These are phyloP conservation scores for Botrytis porri DNA, from an alignment of 2,329 filamentous ascomycete genomes.

Conservation along the genomic window DNA sequence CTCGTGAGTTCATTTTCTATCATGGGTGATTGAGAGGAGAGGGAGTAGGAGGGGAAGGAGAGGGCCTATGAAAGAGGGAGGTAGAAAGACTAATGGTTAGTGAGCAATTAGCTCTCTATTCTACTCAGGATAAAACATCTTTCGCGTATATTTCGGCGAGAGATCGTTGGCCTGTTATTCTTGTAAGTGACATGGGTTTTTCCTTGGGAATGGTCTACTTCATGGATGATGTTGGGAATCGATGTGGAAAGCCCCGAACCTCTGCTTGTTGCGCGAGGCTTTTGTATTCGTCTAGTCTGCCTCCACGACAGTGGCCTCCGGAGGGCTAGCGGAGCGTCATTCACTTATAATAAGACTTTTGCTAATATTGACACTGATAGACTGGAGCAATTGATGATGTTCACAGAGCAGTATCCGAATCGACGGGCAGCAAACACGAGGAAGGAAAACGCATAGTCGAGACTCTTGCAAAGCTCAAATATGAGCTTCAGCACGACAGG, in stretches of 20 bases:
- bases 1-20: constrained; percentile 51
- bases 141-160: constrained; percentile 84
- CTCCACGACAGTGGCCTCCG: neutral
- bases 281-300: neutral
- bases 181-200: constrained; percentile 51
- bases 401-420: constrained; percentile 66
- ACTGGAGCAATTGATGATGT: constrained; percentile 92
- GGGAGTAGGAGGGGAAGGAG: neutral
- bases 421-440: constrained; percentile 56
- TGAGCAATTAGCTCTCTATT: constrained; percentile 60
- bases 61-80: neutral
- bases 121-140: constrained; percentile 77
- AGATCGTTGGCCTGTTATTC: constrained; percentile 89
- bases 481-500: constrained; percentile 89
- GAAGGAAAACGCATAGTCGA: constrained; percentile 88
- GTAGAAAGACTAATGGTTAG: neutral
- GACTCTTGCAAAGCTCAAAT: constrained; percentile 79
- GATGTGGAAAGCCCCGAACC: neutral
- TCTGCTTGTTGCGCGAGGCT: neutral
- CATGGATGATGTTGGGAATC: neutral
- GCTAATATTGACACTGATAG: constrained; percentile 44
- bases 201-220: neutral
- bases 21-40: neutral
- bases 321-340: neutral
- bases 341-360: neutral